Evolutionary conservation across 1,284 basidiomycete species (phyloP), one percentile per base, ranked within the genome.

Genomic region (Puccinia polysora): DNA sequence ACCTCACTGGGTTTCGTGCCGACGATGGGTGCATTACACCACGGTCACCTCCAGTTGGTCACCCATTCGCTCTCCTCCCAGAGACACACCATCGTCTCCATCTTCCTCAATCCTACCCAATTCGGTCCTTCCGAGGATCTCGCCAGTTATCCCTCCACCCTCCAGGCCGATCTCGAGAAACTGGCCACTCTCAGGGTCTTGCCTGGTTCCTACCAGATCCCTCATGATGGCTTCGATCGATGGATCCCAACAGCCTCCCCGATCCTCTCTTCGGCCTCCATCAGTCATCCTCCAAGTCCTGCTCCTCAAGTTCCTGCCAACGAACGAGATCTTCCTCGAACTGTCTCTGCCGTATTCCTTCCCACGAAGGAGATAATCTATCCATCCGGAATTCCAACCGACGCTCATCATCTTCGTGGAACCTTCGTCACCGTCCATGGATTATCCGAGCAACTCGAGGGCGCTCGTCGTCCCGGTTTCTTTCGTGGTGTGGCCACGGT

Each of bases 101-200:
- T 98, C 76, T 98, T 97, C 80, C 93, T 97, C 73, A 97, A 98
- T 79, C 96, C 96, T 0, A 90, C 94, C 8, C 94, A 98, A 81
- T 98, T 98, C 76, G 91, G 94, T 0, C 94, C 92, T 0, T 87
- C 91, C 75, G 96, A 98, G 81, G 96, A 97, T 79, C 86, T 97
- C 1, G 84, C 85, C 12, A 87, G 87, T 1, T 98, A 98, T 80
- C 95, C 95, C 0, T 87, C 92, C 45, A 96, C 92, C 0, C 82
- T 84, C 14, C 79, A 82, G 30, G 63, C 77, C 2, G 84, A 84
- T 74, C 75, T 84, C 7, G 75, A 80, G 8, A 75, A 89, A 7
- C 83, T 88, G 0, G 79, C 80, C 10, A 15, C 40, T n/a, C 67
- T 69, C 50, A n/a, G 45, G 0, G 43, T 59, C 12, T 28, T 32